Evolutionary conservation across 805 yeast species (phyloP), one percentile per base, ranked within the genome.

Genomic region (Ogataea minuta): DNA sequence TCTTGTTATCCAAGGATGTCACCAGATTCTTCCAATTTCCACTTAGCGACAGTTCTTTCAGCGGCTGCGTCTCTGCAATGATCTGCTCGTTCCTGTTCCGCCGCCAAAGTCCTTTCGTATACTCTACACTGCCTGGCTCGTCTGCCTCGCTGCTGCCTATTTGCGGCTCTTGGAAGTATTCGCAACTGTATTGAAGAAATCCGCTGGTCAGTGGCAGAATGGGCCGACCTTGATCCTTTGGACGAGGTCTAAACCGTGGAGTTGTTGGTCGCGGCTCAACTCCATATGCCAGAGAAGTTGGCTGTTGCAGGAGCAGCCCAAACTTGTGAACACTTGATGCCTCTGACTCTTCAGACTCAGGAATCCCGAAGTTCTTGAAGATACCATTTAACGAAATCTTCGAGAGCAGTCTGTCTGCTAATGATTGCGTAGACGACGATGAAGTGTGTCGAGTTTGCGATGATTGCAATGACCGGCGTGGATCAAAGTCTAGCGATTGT

Each of bases 111-210:
- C 95, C 70, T 48, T 78, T 81, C 24, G 85, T 79, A 52, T 86
- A 87, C 47, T 86, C 90, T 43, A 81, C 77, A 41, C 96, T 86
- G 0, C 98, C 98, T 0, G 95, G 93, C 59, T 89, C 96, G 52
- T 91, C 97, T 12, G 79, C 64, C 50, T 91, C 97, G 38, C 77
- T 74, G 42, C 78, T 81, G 9, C 86, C 79, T 82, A 90, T 82
- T 57, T 91, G 98, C 0, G 99, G 97, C 56, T 90, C 98, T 54
- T 90, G 95, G 66, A 91, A 93, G 56, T 89, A 90, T 59, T 93
- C 99, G 43, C 87, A 77, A 51, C 84, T 77, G 60, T 82, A 85
- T 36, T 81, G 85, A 45, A 84, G 74, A 52, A 85, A 83, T 6
- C 77, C 76, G 8, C 87, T 80, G 4, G 68, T 68, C 9, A 77